Percentiles rank a stretch among this genome's conserved stretches.
Evolutionary conservation across 345 rosid species (phyloP).

Genomic region (Rhodamnia rubescens): DNA sequence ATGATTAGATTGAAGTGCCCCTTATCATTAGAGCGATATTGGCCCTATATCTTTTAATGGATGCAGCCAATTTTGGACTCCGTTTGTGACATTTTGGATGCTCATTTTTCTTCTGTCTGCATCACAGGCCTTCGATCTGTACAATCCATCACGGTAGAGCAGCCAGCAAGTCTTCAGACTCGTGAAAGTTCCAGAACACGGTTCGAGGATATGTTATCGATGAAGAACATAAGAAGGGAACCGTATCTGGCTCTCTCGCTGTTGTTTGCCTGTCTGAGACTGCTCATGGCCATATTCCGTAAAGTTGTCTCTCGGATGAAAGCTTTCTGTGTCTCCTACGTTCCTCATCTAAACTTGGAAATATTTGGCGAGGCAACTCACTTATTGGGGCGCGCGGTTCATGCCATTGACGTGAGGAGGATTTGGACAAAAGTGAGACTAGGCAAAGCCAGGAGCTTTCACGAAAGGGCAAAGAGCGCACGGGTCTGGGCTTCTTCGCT

Average conservation of each 20-base stretch:
- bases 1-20: not conserved
- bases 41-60: not conserved
- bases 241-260: constrained; percentile 46
- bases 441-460: constrained; percentile 69
- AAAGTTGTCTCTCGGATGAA: constrained; percentile 33
- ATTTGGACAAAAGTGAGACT: constrained; percentile 63
- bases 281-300: constrained; percentile 34
- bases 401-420: constrained; percentile 78
- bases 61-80: not conserved
- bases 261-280: constrained; percentile 41
- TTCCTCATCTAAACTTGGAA: constrained; percentile 66
- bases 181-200: constrained; percentile 13
- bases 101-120: not conserved
- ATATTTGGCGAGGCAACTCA: constrained; percentile 87
- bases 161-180: constrained; percentile 8
- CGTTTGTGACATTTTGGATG: not conserved
- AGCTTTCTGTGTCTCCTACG: constrained; percentile 44
- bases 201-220: constrained; percentile 18
- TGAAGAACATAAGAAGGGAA: constrained; percentile 37
- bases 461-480: constrained; percentile 61
- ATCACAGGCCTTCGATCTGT: constrained; percentile 57
- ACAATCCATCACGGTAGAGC: constrained; percentile 29
- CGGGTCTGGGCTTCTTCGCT: constrained; percentile 89
- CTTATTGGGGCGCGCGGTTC: constrained; percentile 45
- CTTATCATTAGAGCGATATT: not conserved